Percentiles rank a stretch among this genome's conserved stretches.
These are phyloP conservation scores for Calamus simplicifolius DNA, from an alignment of 176 grass and related monocot species.

Conservation along the genomic window DNA sequence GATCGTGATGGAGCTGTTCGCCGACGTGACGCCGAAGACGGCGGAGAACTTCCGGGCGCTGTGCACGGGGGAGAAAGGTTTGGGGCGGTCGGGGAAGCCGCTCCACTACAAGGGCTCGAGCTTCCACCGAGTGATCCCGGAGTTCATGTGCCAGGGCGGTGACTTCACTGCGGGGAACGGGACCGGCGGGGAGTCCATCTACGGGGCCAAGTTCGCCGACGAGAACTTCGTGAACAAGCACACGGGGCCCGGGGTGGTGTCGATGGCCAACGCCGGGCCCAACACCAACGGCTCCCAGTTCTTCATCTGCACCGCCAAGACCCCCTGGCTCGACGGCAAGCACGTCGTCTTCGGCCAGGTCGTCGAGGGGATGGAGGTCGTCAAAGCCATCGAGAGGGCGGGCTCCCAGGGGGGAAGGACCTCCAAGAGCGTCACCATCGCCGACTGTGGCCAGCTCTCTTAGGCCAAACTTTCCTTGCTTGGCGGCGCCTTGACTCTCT, in stretches of 20 bases:
- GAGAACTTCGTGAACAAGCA: slow-evolving; percentile 28
- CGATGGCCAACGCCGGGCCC: slow-evolving; percentile 54
- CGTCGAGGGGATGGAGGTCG: slow-evolving; percentile 11
- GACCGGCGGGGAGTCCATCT: slow-evolving; percentile 43
- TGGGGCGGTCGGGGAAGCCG: neutral
- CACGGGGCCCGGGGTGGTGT: slow-evolving; percentile 28
- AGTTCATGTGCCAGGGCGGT: slow-evolving; percentile 59
- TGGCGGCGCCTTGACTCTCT: too few species aligned
- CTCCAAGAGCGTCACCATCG: slow-evolving; percentile 25
- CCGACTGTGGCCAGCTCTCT: slow-evolving; percentile 30
- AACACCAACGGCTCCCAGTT: slow-evolving; percentile 58
- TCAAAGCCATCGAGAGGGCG: slow-evolving; percentile 20
- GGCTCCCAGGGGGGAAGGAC: slow-evolving; percentile 30
- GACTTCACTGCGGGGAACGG: slow-evolving; percentile 40
- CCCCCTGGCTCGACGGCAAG: slow-evolving; percentile 41
- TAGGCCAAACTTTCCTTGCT: neutral
- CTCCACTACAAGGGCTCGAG: slow-evolving; percentile 33
- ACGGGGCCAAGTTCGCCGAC: slow-evolving; percentile 24
- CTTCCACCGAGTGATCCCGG: slow-evolving; percentile 52
- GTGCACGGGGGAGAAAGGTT: slow-evolving; percentile 28
- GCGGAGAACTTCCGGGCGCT: slow-evolving; percentile 22
- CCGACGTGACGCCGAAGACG: too few species aligned
- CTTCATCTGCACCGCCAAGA: slow-evolving; percentile 36
- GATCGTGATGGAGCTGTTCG: too few species aligned
- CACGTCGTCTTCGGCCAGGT: slow-evolving; percentile 53